phyloP scores from a whole-genome alignment of 2,329 filamentous ascomycete genomes.

The Aspergillus brasiliensis region DNA sequence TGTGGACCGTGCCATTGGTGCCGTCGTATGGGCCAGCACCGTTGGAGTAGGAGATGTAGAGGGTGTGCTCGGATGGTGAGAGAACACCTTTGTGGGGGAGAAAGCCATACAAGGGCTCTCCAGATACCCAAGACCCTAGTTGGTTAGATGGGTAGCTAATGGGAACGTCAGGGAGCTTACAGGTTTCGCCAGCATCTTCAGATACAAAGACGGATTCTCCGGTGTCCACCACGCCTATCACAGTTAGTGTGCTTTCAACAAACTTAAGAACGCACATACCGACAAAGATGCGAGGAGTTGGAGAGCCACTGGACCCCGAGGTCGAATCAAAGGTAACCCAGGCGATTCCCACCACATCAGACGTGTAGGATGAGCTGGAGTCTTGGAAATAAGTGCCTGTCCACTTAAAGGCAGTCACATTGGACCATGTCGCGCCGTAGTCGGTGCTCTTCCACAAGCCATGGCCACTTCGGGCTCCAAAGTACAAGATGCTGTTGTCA shows the following conservation, averaged over 20 bases:
- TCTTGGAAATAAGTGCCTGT: conserved; percentile 49
- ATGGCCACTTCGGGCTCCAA: conserved; percentile 61
- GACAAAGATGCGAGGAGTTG: conserved; percentile 60
- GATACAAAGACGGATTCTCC: conserved; percentile 58
- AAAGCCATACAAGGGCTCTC: conserved; percentile 52
- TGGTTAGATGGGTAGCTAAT: neutral
- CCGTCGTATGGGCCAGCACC: conserved; percentile 62
- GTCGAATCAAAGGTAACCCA: conserved; percentile 61
- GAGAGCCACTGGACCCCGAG: conserved; percentile 47
- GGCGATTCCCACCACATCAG: conserved; percentile 52
- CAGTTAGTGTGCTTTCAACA: neutral
- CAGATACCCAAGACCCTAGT: conserved; percentile 40
- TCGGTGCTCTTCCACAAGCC: conserved; percentile 62
- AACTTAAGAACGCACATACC: conserved; percentile 49
- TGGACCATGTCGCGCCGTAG: conserved; percentile 56
- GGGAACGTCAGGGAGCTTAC: conserved; percentile 39
- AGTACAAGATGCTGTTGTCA: conserved; percentile 60
- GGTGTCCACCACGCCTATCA: conserved; percentile 49
- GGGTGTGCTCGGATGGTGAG: conserved; percentile 53
- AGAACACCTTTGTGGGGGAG: conserved; percentile 59
- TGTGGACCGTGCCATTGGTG: conserved; percentile 55
- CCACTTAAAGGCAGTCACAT: conserved; percentile 56
- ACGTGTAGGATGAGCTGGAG: conserved; percentile 50
- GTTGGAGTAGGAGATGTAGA: conserved; percentile 60
- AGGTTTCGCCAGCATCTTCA: conserved; percentile 56